Base-by-base conservation (phyloP, 2,329 filamentous ascomycete species). In the Metarhizium humberi region DNA sequence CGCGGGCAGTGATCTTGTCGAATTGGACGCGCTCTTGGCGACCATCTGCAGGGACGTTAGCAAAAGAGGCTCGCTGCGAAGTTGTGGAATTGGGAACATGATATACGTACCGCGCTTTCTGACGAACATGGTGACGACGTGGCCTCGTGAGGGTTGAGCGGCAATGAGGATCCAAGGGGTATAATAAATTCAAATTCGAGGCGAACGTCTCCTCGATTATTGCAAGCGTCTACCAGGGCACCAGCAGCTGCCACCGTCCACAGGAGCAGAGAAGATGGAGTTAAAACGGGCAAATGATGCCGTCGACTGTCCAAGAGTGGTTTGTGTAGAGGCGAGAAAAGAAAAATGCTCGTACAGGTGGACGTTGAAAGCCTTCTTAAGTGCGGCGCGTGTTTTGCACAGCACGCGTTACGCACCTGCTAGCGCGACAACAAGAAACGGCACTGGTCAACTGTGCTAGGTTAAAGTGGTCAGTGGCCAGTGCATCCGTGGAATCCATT, bases 1-100 rank as follows among this genome's bases (percentile, higher is more conserved):
- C 94, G 75, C 94, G 91, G 67, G 94, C 94, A 68, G 94, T 97
- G 83, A 99, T 99, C 80, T 99, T 99, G 82, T 99, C 94, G 79
- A 99, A 99, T 74, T 99, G 94, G 62, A 99, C 94, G 74, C 94
- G 94, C 82, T 99, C 94, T 80, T 97, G 96, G 80, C 94, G 94
- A 77, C 92, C 92, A 82, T 99, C 94, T 97, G 55, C 16, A 18
- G 10, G 25, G 29, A 8, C n/a, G 64, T 73, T 56, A 75, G 69
- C 51, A 43, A 54, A 43, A 29, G 20, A 34, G 32, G 32, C 32
- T 34, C 7, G 32, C 6, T 34, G 32, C 7, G 13, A 10, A 43
- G 3, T 18, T 1, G 10, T 8, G 8, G 13, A 42, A 1, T 3
- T 16, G 13, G 6, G 6, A 11, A 6, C 40, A 55, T 46, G 51